Percentiles rank a stretch among this genome's conserved stretches.
Evolutionary conservation across 805 yeast genomes (phyloP).

Genomic region (Candida suzukii): DNA sequence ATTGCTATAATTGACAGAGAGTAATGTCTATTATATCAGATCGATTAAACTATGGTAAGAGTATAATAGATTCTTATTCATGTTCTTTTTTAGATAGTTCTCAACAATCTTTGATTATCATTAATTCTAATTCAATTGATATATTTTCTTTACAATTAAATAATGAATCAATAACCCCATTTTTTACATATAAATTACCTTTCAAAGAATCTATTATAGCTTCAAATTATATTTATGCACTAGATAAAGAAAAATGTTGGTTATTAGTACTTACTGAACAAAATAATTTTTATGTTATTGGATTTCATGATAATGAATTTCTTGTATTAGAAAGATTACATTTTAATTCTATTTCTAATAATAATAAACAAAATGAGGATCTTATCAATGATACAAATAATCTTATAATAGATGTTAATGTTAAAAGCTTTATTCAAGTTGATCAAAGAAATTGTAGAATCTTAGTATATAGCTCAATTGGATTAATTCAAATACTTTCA

Average conservation of each 20-base stretch:
- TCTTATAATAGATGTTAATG: not conserved
- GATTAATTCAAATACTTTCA: conserved; percentile 13
- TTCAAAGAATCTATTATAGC: conserved; percentile 8
- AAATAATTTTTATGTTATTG: conserved; percentile 13
- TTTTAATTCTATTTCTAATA: no score
- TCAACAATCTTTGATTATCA: not conserved
- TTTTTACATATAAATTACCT: not conserved
- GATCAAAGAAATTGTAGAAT: conserved; percentile 14
- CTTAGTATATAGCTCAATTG: conserved; percentile 11
- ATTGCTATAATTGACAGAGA: no score
- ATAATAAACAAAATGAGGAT: no score
- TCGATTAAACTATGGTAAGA: no score
- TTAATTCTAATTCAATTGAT: not conserved
- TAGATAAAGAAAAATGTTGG: conserved; percentile 14
- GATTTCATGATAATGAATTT: conserved; percentile 6
- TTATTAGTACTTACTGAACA: conserved; percentile 15
- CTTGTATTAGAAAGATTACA: conserved; percentile 11
- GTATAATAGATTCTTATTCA: not conserved
- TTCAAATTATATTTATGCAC: conserved; percentile 12
- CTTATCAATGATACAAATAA: not conserved
- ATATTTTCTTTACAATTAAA: not conserved
- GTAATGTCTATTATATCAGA: no score
- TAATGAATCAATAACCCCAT: not conserved
- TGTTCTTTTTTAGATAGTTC: not conserved
- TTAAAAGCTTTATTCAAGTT: conserved; percentile 13